Evolutionary conservation across 306 rosid species (phyloP), one percentile per base, ranked within the genome.

Genomic region (Vigna angularis): DNA sequence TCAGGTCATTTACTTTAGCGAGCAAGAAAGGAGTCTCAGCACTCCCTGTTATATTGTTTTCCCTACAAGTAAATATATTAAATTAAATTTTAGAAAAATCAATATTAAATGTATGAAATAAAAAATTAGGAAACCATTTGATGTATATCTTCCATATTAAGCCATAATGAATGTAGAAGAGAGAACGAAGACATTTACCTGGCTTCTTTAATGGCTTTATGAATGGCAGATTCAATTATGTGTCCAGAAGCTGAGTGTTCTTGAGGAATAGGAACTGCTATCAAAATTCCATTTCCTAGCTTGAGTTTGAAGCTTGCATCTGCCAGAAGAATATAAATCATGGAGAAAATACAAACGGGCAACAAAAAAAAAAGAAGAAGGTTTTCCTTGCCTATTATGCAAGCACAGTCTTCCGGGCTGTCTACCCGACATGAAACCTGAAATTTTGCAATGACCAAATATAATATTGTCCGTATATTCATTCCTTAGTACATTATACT

Each of bases 21-120:
- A 94, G 98, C 80, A 94, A 83, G 91, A 92, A 92, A 57, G 98
- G 98, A 74, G 97, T 92, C 85, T 85, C 91, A 6, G 90, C 91
- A 86, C 87, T 92, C 74, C 98, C 98, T 32, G 86, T 77, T 78
- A 92, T 85, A 70, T 86, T 92, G 45, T 84, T 87, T 64, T 89
- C 97, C 89, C 97, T 94, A 71, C 70, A 81, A 56, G 64, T 58
- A 63, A 26, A 59, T 24, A 26, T 40, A 67, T 38, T 14, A 55
- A 13, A 62, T 62, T 49, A 30, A 79, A 47, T 58, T 16, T 42
- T 62, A 42, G 15, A 5, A 45, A 76, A 72, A 72, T 15, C n/a
- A 17, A 42, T 66, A 26, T 38, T 38, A 62, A 24, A 72, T 56
- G 40, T 20, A 48, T 48, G 70, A 76, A 20, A 34, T 36, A 71